Evolutionary conservation across 208 protist species (phyloP).

Genomic region (Polymyxa betae): DNA sequence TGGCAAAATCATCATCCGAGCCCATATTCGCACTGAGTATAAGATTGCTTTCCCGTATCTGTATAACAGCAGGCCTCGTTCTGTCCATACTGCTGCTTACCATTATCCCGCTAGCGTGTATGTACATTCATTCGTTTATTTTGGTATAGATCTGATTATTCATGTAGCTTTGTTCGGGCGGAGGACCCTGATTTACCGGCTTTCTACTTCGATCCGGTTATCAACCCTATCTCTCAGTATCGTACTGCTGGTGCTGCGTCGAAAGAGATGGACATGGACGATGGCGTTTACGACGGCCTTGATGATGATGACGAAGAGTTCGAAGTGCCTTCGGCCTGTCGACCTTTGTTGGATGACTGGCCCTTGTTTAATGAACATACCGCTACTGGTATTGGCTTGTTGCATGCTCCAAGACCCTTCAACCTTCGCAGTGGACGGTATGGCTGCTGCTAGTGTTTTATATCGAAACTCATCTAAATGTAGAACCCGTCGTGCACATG

Average conservation of each 20-base stretch:
- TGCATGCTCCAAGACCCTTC: conserved; percentile 96
- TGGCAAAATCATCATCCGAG: conserved; percentile 99
- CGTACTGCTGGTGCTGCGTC: neutral
- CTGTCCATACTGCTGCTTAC: conserved; percentile 87
- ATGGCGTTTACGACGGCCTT: conserved; percentile 69
- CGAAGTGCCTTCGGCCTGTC: conserved; percentile 75
- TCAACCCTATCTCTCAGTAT: conserved; percentile 93
- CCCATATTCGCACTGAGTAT: conserved; percentile 98
- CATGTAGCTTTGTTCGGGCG: conserved; percentile 85
- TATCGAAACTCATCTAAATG: neutral
- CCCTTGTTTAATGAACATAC: conserved; percentile 91
- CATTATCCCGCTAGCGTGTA: conserved; percentile 79
- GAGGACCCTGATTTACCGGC: conserved; percentile 85
- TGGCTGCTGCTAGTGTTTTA: conserved; percentile 69
- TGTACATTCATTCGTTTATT: conserved; percentile 64
- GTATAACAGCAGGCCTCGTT: conserved; percentile 94
- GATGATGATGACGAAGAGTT: conserved; percentile 59
- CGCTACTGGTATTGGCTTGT: conserved; percentile 88
- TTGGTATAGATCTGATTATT: conserved; percentile 22
- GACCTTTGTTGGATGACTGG: conserved; percentile 77
- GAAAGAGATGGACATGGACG: conserved; percentile 52
- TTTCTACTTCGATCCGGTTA: conserved; percentile 97
- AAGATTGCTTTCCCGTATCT: conserved; percentile 99
- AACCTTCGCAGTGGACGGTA: conserved; percentile 90
- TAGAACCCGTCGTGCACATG: conserved; percentile 75